These are phyloP conservation scores for Periglandula ipomoeae DNA, from an alignment of 2,329 filamentous ascomycete species.

Conservation along the genomic window DNA sequence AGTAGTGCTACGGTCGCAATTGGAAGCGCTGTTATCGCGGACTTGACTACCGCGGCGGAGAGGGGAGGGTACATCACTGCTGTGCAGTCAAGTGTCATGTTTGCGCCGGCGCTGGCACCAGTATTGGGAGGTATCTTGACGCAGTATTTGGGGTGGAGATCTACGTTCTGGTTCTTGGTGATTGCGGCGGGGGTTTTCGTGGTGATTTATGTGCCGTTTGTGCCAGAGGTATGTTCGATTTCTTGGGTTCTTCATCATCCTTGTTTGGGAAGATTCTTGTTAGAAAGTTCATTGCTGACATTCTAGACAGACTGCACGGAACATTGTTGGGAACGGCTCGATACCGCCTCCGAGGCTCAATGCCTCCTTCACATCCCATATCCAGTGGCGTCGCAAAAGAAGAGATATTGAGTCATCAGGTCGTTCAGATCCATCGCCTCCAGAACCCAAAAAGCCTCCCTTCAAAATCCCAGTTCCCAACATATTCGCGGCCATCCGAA, in stretches of 20 bases:
- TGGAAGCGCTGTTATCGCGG: conserved; percentile 42
- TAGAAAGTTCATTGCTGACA: no score
- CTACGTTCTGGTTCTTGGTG: conserved; percentile 47
- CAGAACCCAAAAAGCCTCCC: conserved; percentile 7
- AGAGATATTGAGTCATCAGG: conserved; percentile 9
- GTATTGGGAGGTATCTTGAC: conserved; percentile 44
- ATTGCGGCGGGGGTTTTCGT: conserved; percentile 31
- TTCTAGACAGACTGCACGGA: conserved; percentile 30
- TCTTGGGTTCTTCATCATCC: neutral
- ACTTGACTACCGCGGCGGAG: conserved; percentile 47
- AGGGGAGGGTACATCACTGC: conserved; percentile 44
- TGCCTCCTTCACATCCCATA: conserved; percentile 11
- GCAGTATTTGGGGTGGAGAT: conserved; percentile 42
- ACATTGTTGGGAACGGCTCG: conserved; percentile 37
- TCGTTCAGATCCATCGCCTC: no score
- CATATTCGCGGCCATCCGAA: conserved; percentile 16
- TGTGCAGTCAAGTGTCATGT: conserved; percentile 31
- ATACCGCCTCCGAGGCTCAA: conserved; percentile 24
- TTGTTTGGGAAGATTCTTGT: neutral
- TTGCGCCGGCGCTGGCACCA: conserved; percentile 34
- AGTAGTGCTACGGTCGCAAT: conserved; percentile 47
- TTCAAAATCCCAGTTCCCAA: conserved; percentile 19
- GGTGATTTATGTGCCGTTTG: conserved; percentile 31
- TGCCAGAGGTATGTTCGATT: conserved; percentile 15
- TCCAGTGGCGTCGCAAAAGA: conserved; percentile 6